phyloP scores from a whole-genome alignment of 148 eudicot species.

The Dianthus caryophyllus region DNA sequence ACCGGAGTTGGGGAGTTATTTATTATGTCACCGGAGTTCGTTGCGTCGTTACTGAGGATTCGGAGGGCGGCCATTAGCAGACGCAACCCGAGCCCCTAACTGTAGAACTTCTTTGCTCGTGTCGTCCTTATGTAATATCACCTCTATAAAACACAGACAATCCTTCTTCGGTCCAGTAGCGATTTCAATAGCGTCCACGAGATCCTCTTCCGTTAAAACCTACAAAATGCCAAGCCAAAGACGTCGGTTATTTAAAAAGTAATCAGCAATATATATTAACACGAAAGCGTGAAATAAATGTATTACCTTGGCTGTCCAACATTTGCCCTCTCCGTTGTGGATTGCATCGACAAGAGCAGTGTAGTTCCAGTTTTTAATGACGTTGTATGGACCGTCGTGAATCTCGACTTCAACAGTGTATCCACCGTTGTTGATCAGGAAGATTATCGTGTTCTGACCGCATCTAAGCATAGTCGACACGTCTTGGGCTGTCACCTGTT shows the following conservation, averaged over 20 bases:
- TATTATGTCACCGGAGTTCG: too few relatives aligned
- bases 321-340: slow-evolving; percentile 74
- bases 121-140: slow-evolving; percentile 65
- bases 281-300: background rate
- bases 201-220: slow-evolving; percentile 61
- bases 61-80: slow-evolving; percentile 13
- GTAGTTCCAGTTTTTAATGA: slow-evolving; percentile 84
- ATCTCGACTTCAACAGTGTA: slow-evolving; percentile 90
- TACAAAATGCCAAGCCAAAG: too few relatives aligned
- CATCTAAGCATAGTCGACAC: slow-evolving; percentile 71
- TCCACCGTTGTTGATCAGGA: slow-evolving; percentile 90
- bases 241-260: too few relatives aligned
- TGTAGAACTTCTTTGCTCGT: slow-evolving; percentile 85
- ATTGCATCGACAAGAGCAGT: slow-evolving; percentile 72
- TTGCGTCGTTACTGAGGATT: slow-evolving; percentile 13
- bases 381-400: slow-evolving; percentile 89
- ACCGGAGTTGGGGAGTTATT: too few relatives aligned
- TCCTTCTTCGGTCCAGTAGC: slow-evolving; percentile 59
- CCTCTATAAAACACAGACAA: slow-evolving; percentile 68
- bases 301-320: slow-evolving; percentile 78
- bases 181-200: slow-evolving; percentile 48
- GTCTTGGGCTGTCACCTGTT: slow-evolving; percentile 79
- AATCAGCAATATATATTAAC: too few relatives aligned
- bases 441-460: slow-evolving; percentile 70
- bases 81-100: slow-evolving; percentile 70